Evolutionary conservation across 2,329 filamentous ascomycete species (phyloP).

Genomic region (Hirsutella rhossiliensis): DNA sequence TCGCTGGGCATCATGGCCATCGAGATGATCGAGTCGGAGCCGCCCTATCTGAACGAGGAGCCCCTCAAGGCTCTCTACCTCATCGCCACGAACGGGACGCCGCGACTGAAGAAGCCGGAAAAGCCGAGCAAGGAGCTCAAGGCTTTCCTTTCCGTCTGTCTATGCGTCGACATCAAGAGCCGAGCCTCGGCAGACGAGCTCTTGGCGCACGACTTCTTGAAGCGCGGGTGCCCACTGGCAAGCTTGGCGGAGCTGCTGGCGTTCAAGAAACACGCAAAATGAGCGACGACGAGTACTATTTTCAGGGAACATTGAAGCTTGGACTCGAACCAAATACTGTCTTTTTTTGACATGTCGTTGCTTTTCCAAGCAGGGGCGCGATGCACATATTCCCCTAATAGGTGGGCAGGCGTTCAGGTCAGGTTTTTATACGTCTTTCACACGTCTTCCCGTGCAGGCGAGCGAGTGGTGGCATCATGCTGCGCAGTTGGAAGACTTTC

Average conservation of each 20-base stretch:
- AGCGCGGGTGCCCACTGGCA: conserved; percentile 72
- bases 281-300: conserved; percentile 10
- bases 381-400: not conserved
- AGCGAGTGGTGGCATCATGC: not conserved
- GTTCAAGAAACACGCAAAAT: conserved; percentile 68
- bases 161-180: conserved; percentile 93
- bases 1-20: conserved; percentile 99
- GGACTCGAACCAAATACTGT: not conserved
- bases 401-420: not conserved
- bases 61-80: conserved; percentile 94
- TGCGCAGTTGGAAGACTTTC: too few relatives aligned
- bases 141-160: conserved; percentile 88
- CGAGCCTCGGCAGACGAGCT: conserved; percentile 86
- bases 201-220: conserved; percentile 84
- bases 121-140: conserved; percentile 97
- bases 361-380: conserved; percentile 7
- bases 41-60: conserved; percentile 95
- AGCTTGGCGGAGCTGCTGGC: conserved; percentile 80
- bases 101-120: conserved; percentile 93
- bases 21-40: conserved; percentile 98
- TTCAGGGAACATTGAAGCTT: not conserved
- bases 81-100: conserved; percentile 95
- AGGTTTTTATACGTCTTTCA: not conserved
- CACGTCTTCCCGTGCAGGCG: not conserved
- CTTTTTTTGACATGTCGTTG: not conserved